phyloP scores from a whole-genome alignment of 306 rosid genomes.

The Cucumis melo region DNA sequence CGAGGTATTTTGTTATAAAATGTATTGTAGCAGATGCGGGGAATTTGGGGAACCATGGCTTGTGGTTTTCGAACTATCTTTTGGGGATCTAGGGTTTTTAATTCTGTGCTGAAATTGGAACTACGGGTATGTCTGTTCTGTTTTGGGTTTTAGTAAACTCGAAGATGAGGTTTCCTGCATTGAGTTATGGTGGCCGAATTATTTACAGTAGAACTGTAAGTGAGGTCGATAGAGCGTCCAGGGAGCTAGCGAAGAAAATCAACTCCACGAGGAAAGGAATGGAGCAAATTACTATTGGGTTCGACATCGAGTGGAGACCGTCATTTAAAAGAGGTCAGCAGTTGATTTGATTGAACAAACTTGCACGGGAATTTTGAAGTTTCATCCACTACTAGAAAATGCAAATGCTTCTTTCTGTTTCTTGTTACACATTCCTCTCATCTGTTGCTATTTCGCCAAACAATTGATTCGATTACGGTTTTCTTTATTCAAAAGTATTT shows the following conservation, averaged over 20 bases:
- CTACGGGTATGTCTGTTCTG: neutral
- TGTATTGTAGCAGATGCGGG: neutral
- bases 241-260: slow-evolving; percentile 19
- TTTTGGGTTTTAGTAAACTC: neutral
- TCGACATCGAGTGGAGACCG: slow-evolving; percentile 84
- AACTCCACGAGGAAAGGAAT: slow-evolving; percentile 22
- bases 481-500: neutral
- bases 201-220: slow-evolving; percentile 46
- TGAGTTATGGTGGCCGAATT: slow-evolving; percentile 57
- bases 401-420: neutral
- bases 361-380: neutral
- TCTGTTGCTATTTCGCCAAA: neutral
- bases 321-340: slow-evolving; percentile 48
- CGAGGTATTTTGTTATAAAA: slow-evolving; percentile 22
- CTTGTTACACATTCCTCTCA: too few relatives aligned
- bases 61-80: neutral
- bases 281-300: slow-evolving; percentile 35
- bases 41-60: neutral
- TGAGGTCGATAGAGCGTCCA: slow-evolving; percentile 45
- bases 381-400: neutral
- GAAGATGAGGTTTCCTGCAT: slow-evolving; percentile 39
- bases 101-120: neutral
- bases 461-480: neutral
- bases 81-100: neutral
- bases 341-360: neutral